Conservation (phyloP, 177 flowering plant species). For the Vitis hybrid region DNA sequence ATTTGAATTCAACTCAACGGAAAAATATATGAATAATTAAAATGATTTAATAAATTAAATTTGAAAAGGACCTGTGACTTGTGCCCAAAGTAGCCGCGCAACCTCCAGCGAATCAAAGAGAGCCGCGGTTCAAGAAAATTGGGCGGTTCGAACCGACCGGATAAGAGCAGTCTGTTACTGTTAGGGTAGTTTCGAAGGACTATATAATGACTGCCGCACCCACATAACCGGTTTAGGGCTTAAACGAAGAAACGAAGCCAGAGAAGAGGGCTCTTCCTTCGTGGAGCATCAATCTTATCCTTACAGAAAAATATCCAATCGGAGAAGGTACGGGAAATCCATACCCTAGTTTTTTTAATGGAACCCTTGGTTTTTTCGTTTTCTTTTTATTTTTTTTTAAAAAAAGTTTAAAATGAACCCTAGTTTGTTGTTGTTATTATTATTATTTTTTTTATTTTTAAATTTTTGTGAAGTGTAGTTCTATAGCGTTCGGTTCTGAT, state of each 20-base stretch:
- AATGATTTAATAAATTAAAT: not conserved
- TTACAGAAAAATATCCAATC: not conserved
- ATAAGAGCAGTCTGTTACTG: conserved; percentile 2
- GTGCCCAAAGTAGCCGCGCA: too few species aligned
- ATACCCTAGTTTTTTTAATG: too few species aligned
- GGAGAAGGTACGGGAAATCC: not conserved
- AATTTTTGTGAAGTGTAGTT: too few species aligned
- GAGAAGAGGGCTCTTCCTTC: conserved; percentile 35
- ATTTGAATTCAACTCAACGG: too few species aligned
- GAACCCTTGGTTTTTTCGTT: too few species aligned
- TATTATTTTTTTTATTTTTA: not conserved
- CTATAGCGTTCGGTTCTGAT: too few species aligned
- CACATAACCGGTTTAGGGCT: conserved; percentile 28
- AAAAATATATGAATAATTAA: not conserved
- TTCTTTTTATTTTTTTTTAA: too few species aligned
- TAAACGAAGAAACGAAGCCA: conserved; percentile 40
- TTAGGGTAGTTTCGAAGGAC: conserved; percentile 24
- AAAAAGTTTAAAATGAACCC: not conserved
- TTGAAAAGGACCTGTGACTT: not conserved
- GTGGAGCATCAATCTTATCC: conserved; percentile 21
- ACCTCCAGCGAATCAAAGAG: not conserved
- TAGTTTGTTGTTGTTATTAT: not conserved
- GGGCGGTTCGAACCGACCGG: conserved; percentile 7
- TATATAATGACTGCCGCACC: conserved; percentile 17
- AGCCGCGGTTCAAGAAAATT: not conserved